Conservation (phyloP, 345 rosid species). For the Lagerstroemia speciosa region DNA sequence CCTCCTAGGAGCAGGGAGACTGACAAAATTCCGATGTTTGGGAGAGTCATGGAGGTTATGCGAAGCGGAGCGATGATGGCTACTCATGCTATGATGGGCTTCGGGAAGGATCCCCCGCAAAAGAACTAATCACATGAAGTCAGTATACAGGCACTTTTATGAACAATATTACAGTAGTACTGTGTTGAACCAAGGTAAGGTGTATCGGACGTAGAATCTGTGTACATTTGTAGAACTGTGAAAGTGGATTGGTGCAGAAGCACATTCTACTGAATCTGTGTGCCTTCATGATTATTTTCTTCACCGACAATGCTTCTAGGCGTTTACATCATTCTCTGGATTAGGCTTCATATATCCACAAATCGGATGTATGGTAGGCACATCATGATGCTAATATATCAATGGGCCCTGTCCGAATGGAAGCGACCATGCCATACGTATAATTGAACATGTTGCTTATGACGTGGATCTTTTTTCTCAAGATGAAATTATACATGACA, state of each 20-base stretch:
- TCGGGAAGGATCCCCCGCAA: slow-evolving; percentile 63
- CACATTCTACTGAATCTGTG: background rate
- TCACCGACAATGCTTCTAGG: too few species aligned
- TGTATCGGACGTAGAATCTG: background rate
- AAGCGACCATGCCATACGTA: too few species aligned
- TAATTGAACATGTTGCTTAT: too few species aligned
- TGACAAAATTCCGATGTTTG: slow-evolving; percentile 39
- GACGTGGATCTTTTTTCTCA: background rate
- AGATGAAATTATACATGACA: background rate
- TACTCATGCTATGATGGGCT: slow-evolving; percentile 88
- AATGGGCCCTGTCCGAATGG: too few species aligned
- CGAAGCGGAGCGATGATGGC: slow-evolving; percentile 77
- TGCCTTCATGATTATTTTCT: too few species aligned
- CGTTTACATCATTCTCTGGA: too few species aligned
- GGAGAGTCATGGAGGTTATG: slow-evolving; percentile 46
- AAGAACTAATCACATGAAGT: slow-evolving; percentile 3
- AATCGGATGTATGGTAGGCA: too few species aligned
- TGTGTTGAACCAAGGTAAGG: too few species aligned
- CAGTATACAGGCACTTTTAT: background rate
- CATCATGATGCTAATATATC: too few species aligned
- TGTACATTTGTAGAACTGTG: background rate
- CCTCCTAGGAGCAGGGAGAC: slow-evolving; percentile 65
- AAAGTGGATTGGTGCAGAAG: background rate
- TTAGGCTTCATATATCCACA: too few species aligned
- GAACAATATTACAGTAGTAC: background rate